A percentile compares a stretch with the other conserved stretches of the same genome.
phyloP scores from a whole-genome alignment of 768 basidiomycete species.

The Russula foetens region DNA sequence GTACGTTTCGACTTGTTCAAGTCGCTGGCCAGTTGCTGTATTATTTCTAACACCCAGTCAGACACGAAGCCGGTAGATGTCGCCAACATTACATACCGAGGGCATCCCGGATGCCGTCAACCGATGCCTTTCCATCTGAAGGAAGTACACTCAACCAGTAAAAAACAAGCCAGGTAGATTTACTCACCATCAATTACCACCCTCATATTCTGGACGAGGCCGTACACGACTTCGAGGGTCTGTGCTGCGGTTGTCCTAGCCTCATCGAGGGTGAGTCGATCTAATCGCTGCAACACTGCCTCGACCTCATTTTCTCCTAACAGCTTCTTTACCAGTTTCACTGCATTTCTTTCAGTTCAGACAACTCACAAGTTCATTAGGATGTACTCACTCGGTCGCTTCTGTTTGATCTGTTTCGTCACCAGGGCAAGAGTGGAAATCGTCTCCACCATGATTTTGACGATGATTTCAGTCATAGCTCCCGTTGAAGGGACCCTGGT shows the following conservation, averaged over 20 bases:
- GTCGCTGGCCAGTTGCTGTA: not conserved
- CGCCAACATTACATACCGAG: not conserved
- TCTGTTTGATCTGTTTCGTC: not conserved
- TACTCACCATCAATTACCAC: not conserved
- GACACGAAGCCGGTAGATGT: not conserved
- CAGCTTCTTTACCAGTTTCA: not conserved
- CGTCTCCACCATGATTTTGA: not conserved
- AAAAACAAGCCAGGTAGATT: not conserved
- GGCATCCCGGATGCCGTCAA: not conserved
- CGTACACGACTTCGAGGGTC: not conserved
- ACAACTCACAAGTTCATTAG: not conserved
- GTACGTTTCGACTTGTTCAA: not conserved
- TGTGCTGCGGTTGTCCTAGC: not conserved
- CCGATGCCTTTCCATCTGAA: not conserved
- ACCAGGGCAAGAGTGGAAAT: not conserved
- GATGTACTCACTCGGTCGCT: not conserved
- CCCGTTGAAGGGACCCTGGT: not conserved
- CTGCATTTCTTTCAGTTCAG: not conserved
- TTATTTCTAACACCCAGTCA: not conserved
- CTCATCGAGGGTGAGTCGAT: not conserved
- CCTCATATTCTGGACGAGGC: not conserved
- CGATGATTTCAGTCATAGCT: not conserved
- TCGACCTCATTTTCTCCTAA: not conserved
- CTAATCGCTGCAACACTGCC: not conserved
- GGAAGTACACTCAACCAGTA: not conserved